Evolutionary conservation across 164 flowering plant species (phyloP), one percentile per base, ranked within the genome.

Genomic region (Kingdonia uniflora): DNA sequence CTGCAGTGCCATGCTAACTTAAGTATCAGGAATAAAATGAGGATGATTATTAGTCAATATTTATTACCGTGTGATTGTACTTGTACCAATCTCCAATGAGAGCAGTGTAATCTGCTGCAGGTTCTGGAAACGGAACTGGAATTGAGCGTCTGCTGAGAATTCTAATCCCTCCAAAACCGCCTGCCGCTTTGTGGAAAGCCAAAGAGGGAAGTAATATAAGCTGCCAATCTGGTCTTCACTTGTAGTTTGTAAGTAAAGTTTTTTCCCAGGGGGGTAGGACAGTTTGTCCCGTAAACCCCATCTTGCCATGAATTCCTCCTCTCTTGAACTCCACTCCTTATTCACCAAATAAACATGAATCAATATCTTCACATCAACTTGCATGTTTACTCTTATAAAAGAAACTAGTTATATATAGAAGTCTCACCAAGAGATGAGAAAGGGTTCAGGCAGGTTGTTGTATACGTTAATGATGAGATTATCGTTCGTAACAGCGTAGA

Each of bases 391-490:
- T 10, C 24, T 6, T 44, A 16, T 5, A 5, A 44, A 16, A 44
- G n/a, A n/a, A 6, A 19, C 0, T 14, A 44, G 43, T 25, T 19
- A 25, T 33, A 26, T 17, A 4, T 10, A 6, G 24, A 24, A 8
- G 16, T 24, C 14, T 14, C 65, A 91, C 97, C 97, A 91, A 58
- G 95, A 87, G 55, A 91, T 42, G 54, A 91, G 92, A 51, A 91
- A 91, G 52, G 97, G 89, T 60, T 85, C 89, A 19, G 77, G 68
- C 61, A 91, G 65, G 70, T 75, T 85, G 77, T 91, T 91, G 67
- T 69, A 79, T 19, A 91, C 96, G 50, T 91, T 85, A 66, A 91
- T 79, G 49, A 91, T 81, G 63, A 91, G 74, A 57, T 91, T 91
- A 59, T 91, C 91, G 49, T 91, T 91, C 19, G 97, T 85, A 1